Evolutionary conservation across 139 green algal genomes (phyloP).

Genomic region (Chlorella sp.): DNA sequence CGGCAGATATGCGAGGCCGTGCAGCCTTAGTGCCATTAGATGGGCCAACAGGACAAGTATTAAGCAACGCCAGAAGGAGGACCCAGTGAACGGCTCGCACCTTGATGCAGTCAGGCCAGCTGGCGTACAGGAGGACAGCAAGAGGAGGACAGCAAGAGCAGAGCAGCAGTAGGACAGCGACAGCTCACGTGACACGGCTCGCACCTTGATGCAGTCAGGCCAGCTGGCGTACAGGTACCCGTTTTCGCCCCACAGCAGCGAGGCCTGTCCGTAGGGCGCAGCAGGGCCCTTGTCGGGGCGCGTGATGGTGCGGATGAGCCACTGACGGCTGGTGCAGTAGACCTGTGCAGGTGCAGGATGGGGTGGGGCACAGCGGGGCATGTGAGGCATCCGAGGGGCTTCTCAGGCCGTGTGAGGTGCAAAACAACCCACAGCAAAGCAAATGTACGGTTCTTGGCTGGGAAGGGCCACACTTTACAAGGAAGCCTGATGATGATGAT

Average conservation of each 20-base stretch:
- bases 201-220: conserved; percentile 63
- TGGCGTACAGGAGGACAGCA: conserved; percentile 69
- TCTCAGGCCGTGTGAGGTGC: too few relatives aligned
- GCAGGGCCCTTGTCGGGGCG: conserved; percentile 3
- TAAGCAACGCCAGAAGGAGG: too few relatives aligned
- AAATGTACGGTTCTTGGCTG: too few relatives aligned
- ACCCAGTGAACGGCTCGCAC: too few relatives aligned
- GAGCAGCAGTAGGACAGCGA: too few relatives aligned
- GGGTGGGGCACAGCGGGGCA: not conserved
- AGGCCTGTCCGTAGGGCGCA: not conserved
- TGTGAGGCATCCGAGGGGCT: not conserved
- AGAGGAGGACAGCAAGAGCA: too few relatives aligned
- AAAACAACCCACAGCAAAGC: too few relatives aligned
- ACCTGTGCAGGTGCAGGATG: conserved; percentile 36
- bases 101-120: conserved; percentile 65
- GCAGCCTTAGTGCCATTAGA: too few relatives aligned
- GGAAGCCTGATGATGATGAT: too few relatives aligned
- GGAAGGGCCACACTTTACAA: not conserved
- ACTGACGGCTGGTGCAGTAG: conserved; percentile 65
- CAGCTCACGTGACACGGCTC: too few relatives aligned
- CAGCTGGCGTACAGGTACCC: conserved; percentile 67
- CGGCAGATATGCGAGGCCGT: too few relatives aligned
- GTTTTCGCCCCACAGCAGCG: conserved; percentile 57
- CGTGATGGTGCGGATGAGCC: conserved; percentile 40
- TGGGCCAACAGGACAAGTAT: too few relatives aligned